Conservation (phyloP, 495 filamentous ascomycete species). For the Podospora conica region DNA sequence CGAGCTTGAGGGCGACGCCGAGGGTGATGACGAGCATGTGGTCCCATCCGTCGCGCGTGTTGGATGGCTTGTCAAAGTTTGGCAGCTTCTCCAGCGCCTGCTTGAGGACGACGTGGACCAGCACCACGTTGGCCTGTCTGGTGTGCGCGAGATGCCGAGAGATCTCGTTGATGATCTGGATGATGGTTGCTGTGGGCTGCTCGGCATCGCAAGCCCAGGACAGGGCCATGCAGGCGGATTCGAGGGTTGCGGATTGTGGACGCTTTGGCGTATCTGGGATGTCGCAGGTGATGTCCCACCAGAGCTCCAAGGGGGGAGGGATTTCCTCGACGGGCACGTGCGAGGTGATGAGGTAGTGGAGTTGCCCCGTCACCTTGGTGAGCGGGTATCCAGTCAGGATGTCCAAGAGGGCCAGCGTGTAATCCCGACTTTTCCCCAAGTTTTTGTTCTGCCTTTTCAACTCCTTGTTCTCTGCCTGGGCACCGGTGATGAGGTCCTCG, state of each 20-base stretch:
- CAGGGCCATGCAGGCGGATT: neutral
- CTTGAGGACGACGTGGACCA: neutral
- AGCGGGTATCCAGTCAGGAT: no score
- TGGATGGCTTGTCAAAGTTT: neutral
- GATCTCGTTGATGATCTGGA: neutral
- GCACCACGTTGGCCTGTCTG: neutral
- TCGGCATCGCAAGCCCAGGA: neutral
- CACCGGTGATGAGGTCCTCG: no score
- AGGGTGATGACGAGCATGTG: neutral
- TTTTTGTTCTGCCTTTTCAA: no score
- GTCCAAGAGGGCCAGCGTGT: no score
- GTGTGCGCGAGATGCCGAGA: neutral
- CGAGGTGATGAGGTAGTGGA: neutral
- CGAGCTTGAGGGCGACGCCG: neutral
- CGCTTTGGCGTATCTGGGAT: neutral
- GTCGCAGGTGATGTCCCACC: neutral
- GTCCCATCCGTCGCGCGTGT: neutral
- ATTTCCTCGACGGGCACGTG: neutral
- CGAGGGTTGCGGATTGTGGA: neutral
- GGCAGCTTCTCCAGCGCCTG: neutral
- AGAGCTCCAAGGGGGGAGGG: neutral
- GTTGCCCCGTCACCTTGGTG: no score
- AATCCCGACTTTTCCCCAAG: no score
- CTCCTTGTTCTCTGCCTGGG: no score
- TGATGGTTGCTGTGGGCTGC: neutral